These are phyloP conservation scores for Tylopilus balloui DNA, from an alignment of 768 basidiomycete species.

Conservation along the genomic window DNA sequence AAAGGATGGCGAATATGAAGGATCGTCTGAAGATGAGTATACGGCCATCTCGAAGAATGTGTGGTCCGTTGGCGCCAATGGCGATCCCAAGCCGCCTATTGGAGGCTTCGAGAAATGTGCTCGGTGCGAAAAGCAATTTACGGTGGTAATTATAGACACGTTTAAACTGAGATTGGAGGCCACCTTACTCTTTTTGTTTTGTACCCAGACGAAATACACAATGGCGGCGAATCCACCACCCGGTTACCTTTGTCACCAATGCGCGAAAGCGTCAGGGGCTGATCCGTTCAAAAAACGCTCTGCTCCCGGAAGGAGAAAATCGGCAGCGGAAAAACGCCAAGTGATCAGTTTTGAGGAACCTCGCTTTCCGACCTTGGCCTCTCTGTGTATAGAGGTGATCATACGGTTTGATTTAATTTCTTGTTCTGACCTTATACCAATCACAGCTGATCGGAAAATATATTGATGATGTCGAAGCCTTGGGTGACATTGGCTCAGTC, in stretches of 20 bases:
- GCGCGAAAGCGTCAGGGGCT: conserved; percentile 69
- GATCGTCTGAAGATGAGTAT: conserved; percentile 63
- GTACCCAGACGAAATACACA: conserved; percentile 77
- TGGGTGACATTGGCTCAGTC: conserved; percentile 82
- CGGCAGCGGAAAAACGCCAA: conserved; percentile 61
- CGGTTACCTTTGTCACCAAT: conserved; percentile 81
- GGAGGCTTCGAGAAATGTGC: conserved; percentile 83
- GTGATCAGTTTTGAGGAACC: conserved; percentile 67
- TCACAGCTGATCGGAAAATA: conserved; percentile 73
- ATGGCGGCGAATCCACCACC: conserved; percentile 63
- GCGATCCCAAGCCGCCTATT: conserved; percentile 52
- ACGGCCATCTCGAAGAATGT: conserved; percentile 55
- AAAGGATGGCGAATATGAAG: conserved; percentile 45
- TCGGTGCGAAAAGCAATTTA: conserved; percentile 78
- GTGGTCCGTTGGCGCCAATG: conserved; percentile 31
- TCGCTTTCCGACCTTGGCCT: conserved; percentile 65
- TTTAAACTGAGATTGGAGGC: not conserved
- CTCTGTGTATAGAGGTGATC: conserved; percentile 73
- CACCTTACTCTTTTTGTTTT: not conserved
- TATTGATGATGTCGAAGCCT: conserved; percentile 83
- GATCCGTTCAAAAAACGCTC: conserved; percentile 86
- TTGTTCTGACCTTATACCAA: not conserved
- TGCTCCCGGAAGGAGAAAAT: conserved; percentile 56
- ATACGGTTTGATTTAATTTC: not conserved
- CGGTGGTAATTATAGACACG: conserved; percentile 58